Evolutionary conservation across 2,329 filamentous ascomycete genomes (phyloP).

Genomic region (Leptographium wingfieldii): DNA sequence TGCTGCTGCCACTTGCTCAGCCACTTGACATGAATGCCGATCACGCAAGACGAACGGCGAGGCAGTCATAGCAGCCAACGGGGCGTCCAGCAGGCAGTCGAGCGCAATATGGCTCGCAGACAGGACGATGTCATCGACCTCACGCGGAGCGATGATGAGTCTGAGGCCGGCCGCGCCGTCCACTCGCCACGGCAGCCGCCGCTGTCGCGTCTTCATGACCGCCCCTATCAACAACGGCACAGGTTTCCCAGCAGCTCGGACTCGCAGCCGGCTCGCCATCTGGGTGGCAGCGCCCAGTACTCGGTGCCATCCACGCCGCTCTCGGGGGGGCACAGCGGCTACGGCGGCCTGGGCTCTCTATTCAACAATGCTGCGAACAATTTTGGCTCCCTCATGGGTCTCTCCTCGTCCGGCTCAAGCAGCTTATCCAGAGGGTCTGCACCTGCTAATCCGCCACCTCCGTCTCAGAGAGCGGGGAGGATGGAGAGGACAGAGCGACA

Average conservation of each 20-base stretch:
- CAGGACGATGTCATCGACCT: conserved; percentile 11
- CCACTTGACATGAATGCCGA: not conserved
- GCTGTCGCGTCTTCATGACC: not conserved
- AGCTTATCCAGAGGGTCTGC: not conserved
- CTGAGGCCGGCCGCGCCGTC: not conserved
- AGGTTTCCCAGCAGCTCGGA: not conserved
- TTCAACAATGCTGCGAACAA: not conserved
- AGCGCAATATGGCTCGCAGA: conserved; percentile 1
- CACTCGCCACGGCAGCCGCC: conserved; percentile 4
- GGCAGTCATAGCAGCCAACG: not conserved
- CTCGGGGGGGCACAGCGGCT: not conserved
- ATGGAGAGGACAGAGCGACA: not conserved
- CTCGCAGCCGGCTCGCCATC: not conserved
- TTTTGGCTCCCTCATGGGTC: not conserved
- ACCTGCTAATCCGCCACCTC: no score
- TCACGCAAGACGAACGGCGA: not conserved
- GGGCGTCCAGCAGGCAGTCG: not conserved
- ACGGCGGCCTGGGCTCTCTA: not conserved
- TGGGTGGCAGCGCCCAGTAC: not conserved
- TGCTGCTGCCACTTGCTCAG: no score
- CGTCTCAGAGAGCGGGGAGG: no score
- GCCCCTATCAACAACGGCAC: not conserved
- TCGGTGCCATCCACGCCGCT: not conserved
- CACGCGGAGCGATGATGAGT: conserved; percentile 9
- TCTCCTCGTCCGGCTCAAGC: not conserved